These are phyloP conservation scores for Chaetomium olivaceum DNA, from an alignment of 2,329 filamentous ascomycete genomes.

Conservation along the genomic window DNA sequence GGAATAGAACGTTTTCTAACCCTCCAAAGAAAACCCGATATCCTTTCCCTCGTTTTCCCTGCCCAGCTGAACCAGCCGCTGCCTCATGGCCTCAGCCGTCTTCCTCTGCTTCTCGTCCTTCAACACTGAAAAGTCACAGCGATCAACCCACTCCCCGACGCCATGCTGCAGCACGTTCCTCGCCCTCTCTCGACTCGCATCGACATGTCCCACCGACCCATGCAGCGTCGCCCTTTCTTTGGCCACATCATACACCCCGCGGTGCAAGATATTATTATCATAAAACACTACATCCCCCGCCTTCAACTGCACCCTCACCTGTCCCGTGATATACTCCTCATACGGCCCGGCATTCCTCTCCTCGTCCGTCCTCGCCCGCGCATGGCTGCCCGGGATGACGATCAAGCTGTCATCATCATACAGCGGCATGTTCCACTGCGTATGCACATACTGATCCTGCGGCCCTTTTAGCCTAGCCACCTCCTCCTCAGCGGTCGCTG, in stretches of 20 bases:
- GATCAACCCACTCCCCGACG: conserved; percentile 64
- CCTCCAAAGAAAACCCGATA: conserved; percentile 64
- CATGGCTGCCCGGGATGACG: conserved; percentile 76
- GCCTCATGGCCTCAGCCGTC: conserved; percentile 64
- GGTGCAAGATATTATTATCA: conserved; percentile 83
- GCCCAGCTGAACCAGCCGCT: conserved; percentile 63
- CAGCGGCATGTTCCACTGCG: conserved; percentile 85
- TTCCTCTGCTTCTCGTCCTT: conserved; percentile 41
- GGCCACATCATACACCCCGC: conserved; percentile 62
- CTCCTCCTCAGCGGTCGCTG: conserved; percentile 68
- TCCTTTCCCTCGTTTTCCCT: conserved; percentile 51
- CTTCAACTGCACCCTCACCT: conserved; percentile 65
- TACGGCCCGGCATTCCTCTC: conserved; percentile 70
- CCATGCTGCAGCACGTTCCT: conserved; percentile 77
- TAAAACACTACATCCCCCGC: conserved; percentile 85
- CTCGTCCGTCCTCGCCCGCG: conserved; percentile 64
- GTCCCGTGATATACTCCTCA: conserved; percentile 60
- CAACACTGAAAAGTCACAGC: conserved; percentile 56
- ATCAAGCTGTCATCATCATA: conserved; percentile 73
- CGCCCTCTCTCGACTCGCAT: conserved; percentile 57
- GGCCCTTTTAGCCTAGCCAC: conserved; percentile 55
- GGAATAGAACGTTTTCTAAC: conserved; percentile 38
- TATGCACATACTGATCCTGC: conserved; percentile 48
- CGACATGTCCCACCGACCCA: conserved; percentile 66
- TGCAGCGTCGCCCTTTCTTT: conserved; percentile 71